Percentiles rank a stretch among this genome's conserved stretches.
These are phyloP conservation scores for Pythium aristosporum DNA, from an alignment of 352 stramenopile genomes.

Conservation along the genomic window DNA sequence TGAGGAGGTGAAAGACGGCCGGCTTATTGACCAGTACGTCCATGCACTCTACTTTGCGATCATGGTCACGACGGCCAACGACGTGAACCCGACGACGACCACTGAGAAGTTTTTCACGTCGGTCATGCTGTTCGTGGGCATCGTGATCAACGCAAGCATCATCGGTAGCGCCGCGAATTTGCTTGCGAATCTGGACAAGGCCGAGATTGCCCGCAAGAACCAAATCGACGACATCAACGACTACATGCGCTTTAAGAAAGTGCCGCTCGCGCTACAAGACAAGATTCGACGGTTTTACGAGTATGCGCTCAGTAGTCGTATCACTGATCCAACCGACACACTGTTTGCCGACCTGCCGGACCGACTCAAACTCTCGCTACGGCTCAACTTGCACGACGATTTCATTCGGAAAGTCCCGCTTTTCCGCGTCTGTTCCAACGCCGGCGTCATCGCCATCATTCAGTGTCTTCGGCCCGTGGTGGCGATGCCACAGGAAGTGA, in stretches of 20 bases:
- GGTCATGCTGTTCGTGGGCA: slow-evolving; percentile 72
- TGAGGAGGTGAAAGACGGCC: slow-evolving; percentile 29
- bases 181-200: slow-evolving; percentile 73
- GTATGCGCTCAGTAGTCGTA: slow-evolving; percentile 59
- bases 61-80: slow-evolving; percentile 65
- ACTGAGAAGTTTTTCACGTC: slow-evolving; percentile 63
- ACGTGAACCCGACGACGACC: slow-evolving; percentile 50
- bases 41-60: slow-evolving; percentile 65
- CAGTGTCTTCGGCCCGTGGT: slow-evolving; percentile 66
- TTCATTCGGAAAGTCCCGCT: slow-evolving; percentile 78
- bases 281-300: slow-evolving; percentile 79
- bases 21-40: slow-evolving; percentile 48
- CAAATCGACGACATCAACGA: slow-evolving; percentile 82
- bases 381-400: slow-evolving; percentile 59
- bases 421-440: slow-evolving; percentile 68
- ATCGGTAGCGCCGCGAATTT: slow-evolving; percentile 77
- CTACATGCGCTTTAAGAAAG: slow-evolving; percentile 82
- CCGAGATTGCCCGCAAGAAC: slow-evolving; percentile 70
- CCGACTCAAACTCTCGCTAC: slow-evolving; percentile 63
- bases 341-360: slow-evolving; percentile 75
- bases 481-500: slow-evolving; percentile 65
- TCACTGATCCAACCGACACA: slow-evolving; percentile 54
- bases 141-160: slow-evolving; percentile 79
- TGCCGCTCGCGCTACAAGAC: slow-evolving; percentile 59
- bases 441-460: slow-evolving; percentile 67